Base-by-base conservation (phyloP, 2,329 filamentous ascomycete genomes). In the Epichloe baconii region DNA sequence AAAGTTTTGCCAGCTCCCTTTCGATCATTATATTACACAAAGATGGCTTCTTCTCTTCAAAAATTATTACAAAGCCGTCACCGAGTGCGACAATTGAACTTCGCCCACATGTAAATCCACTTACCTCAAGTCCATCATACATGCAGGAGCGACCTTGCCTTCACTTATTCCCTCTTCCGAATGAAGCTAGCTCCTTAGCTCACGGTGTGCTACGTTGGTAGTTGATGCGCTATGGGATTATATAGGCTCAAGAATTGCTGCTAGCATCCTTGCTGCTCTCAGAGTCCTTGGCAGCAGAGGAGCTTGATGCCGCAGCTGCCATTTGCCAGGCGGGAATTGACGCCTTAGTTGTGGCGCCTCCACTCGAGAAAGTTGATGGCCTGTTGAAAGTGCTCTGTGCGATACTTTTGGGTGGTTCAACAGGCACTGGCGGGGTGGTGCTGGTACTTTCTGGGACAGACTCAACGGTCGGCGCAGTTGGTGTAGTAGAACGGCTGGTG, bases 241-340 rank as follows among this genome's bases (percentile, higher is more conserved):
- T 17, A 19, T 17, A 21, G 3, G 34, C 34, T 48, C 34, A 54
- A 26, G 51, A 34, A 46, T 45, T 53, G 48, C 35, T 45, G 36
- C 49, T 35, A 23, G 36, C 45, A 3, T 54, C 54, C 31, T 52
- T 50, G 47, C 35, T 50, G 42, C 44, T 41, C 17, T 55, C 54
- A 42, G 54, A 60, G 14, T 59, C 55, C 48, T 65, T 62, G 5
- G 59, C 60, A 5, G 58, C 58, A 47, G 59, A 58, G 44, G 61
- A 59, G 42, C 60, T 52, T 8, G 63, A 56, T 21, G 64, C 57
- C 8, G 80, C 73, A 63, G 82, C 81, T 46, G 84, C 83, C 75
- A 88, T 78, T 68, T 90, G 86, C 86, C 86, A 90, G 4, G 85
- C 79, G 4, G 86, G 86, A 57, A 90, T 90, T 11, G 84, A 81